A percentile compares a stretch with the other conserved stretches of the same genome.
These are phyloP conservation scores for Ambrosia artemisiifolia DNA, from an alignment of 129 eudicot species.

Conservation along the genomic window DNA sequence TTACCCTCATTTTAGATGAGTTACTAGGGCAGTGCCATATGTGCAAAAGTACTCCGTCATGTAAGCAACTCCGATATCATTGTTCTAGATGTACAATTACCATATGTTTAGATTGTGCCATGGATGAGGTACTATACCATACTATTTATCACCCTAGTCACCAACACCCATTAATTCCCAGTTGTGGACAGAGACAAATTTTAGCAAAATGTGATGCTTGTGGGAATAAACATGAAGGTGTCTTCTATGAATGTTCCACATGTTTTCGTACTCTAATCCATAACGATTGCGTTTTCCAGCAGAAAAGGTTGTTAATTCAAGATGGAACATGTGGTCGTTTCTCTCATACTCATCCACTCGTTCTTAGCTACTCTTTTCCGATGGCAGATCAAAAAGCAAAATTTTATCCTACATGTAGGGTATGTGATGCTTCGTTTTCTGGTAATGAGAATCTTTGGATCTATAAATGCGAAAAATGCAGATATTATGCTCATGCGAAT, in stretches of 20 bases:
- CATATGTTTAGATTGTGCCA: background rate
- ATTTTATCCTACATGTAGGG: background rate
- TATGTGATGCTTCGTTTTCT: background rate
- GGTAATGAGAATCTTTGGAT: background rate
- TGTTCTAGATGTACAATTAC: background rate
- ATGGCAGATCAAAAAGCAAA: background rate
- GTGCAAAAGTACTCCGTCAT: background rate
- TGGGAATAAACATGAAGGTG: background rate
- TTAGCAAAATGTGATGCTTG: background rate
- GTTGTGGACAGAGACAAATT: background rate
- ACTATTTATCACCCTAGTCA: background rate
- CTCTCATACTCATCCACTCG: conserved; percentile 16
- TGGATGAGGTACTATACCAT: background rate
- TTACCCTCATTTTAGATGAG: background rate
- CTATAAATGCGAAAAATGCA: conserved; percentile 15
- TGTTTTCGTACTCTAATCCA: background rate
- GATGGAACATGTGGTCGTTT: background rate
- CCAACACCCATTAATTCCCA: background rate
- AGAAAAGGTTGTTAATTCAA: conserved; percentile 1
- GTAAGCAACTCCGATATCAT: background rate
- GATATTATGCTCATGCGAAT: conserved; percentile 6
- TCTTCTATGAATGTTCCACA: background rate
- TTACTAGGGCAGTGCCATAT: background rate
- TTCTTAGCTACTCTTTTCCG: conserved; percentile 16
- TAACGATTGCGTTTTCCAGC: background rate